Base-by-base conservation (phyloP, 2,329 filamentous ascomycete species). In the Colletotrichum kahawae region DNA sequence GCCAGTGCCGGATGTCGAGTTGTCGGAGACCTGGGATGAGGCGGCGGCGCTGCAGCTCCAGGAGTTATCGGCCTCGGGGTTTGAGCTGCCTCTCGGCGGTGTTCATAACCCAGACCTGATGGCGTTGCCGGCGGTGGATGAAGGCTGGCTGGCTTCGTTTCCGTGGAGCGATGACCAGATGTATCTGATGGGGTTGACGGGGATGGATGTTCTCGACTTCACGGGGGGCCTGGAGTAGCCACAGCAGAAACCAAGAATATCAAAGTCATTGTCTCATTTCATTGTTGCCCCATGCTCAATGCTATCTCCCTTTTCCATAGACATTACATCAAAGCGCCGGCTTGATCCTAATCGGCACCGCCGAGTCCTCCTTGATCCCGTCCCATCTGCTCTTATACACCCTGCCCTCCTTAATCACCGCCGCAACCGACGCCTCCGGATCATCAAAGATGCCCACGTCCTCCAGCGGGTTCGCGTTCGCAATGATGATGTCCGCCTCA, bases 391-490 rank as follows among this genome's bases (percentile, higher is more conserved):
- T 80, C 67, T 77, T 78, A 7, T 78, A 74, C 18, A 91, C 83
- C 16, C 87, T 82, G 1, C 90, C 90, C 57, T 90, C 89, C 79
- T 91, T 91, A 64, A 92, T 83, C 2, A 91, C 89, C 3, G 84
- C 87, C 38, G 90, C 77, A 7, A 91, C 77, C 72, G 87, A 82
- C 6, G 56, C 13, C 65, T 90, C 86, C 3, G 86, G 86, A 38
- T 83, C 78, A 76, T 88, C 88, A 27, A 92, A 79, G 5, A 91
- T 82, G 1, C 84, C 83, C 31, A 92, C 86, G 77, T 92, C 86
- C 27, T 90, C 86, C 59, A 92, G 80, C 4, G 90, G 90, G 77
- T 91, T 91, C 54, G 78, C 77, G 33, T 87, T 86, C 48, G 91
- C 79, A 4, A 92, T 82, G 51, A 92, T 77, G 31, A 92, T 60